Percentiles rank a stretch among this genome's conserved stretches.
Evolutionary conservation across 495 filamentous ascomycete species (phyloP).

Genomic region (Penicillium cosmopolitanum): DNA sequence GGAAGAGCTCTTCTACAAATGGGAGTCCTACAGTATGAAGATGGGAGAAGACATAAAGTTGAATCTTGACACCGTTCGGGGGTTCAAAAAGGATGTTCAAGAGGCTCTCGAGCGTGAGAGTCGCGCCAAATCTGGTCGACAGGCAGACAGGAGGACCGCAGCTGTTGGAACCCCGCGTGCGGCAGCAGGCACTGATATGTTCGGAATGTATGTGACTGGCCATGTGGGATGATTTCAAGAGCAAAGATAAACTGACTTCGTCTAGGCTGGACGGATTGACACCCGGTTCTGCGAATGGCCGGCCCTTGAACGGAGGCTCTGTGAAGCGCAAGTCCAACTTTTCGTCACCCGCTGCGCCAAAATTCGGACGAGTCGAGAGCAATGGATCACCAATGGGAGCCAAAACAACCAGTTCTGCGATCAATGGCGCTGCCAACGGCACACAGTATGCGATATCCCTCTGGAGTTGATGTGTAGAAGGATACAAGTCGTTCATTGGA

Average conservation of each 20-base stretch:
- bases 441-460: constrained; percentile 34
- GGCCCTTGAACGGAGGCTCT: constrained; percentile 49
- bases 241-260: constrained; percentile 7
- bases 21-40: constrained; percentile 95
- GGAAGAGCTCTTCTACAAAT: constrained; percentile 93
- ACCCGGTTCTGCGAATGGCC: constrained; percentile 66
- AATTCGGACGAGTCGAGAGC: constrained; percentile 49
- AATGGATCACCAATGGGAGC: constrained; percentile 35
- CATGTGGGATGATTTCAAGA: neutral
- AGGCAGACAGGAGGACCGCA: constrained; percentile 62
- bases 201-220: constrained; percentile 68
- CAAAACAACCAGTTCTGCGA: constrained; percentile 26
- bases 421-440: constrained; percentile 23
- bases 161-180: constrained; percentile 66
- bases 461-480: neutral
- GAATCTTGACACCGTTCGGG: constrained; percentile 66
- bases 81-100: constrained; percentile 85
- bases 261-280: constrained; percentile 76
- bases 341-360: constrained; percentile 58
- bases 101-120: constrained; percentile 78
- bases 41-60: constrained; percentile 81
- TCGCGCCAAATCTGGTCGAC: constrained; percentile 60
- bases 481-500: neutral
- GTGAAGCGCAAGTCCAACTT: constrained; percentile 67
- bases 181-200: constrained; percentile 67